Evolutionary conservation across 805 yeast species (phyloP).

Genomic region (Candida maris): DNA sequence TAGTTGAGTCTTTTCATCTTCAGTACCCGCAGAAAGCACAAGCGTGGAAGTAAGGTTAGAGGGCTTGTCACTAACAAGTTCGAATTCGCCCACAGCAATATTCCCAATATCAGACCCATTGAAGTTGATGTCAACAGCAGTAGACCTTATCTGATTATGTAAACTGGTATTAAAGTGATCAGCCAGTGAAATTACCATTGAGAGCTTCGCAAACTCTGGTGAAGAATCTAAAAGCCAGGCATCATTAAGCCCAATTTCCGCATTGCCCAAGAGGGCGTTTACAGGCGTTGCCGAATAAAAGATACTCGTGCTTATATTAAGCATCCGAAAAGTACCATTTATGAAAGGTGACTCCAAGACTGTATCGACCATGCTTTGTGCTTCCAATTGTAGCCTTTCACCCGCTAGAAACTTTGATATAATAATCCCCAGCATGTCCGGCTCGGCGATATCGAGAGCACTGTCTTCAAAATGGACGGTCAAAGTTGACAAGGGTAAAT

Average conservation of each 20-base stretch:
- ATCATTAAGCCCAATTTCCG: conserved; percentile 8
- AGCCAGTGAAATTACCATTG: conserved; percentile 29
- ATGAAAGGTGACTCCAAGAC: conserved; percentile 23
- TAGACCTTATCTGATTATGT: conserved; percentile 23
- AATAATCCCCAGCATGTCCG: conserved; percentile 1
- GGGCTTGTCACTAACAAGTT: conserved; percentile 16
- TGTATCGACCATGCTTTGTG: conserved; percentile 14
- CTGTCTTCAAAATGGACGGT: conserved; percentile 6
- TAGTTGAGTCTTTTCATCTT: conserved; percentile 21
- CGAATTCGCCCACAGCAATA: conserved; percentile 24
- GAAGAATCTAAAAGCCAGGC: conserved; percentile 29
- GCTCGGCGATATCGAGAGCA: conserved; percentile 7
- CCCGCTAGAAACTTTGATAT: conserved; percentile 4
- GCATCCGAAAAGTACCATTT: conserved; percentile 11
- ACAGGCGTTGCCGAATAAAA: conserved; percentile 1
- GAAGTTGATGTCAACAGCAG: conserved; percentile 20
- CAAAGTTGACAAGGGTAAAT: conserved; percentile 9
- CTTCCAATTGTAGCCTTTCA: conserved; percentile 1
- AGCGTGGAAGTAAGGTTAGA: conserved; percentile 23
- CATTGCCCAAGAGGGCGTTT: conserved; percentile 3
- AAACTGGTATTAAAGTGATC: conserved; percentile 34
- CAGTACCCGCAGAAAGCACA: conserved; percentile 14
- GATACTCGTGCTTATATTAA: conserved; percentile 2
- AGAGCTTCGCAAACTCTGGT: conserved; percentile 21
- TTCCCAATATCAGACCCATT: conserved; percentile 36